Conservation (phyloP, 768 basidiomycete species). For the Leccinum arenicola region DNA sequence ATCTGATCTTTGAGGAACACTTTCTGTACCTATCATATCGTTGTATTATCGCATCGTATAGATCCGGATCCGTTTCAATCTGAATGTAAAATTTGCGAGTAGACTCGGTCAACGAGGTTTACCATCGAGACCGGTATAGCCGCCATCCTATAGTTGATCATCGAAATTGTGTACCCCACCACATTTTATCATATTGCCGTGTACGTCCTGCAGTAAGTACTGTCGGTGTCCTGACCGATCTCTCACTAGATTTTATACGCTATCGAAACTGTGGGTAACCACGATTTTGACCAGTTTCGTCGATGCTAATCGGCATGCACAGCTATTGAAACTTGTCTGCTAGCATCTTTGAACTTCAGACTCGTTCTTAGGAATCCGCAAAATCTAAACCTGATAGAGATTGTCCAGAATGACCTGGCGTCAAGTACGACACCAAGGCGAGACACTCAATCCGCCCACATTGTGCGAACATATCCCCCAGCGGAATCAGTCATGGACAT, state of each 20-base stretch:
- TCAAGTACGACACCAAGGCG: no score
- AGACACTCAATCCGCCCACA: neutral
- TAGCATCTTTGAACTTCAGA: constrained; percentile 8
- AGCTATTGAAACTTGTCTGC: constrained; percentile 13
- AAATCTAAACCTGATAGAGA: neutral
- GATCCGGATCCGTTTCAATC: no score
- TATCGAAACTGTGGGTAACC: constrained; percentile 1
- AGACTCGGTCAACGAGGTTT: no score
- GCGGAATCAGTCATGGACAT: neutral
- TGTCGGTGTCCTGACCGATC: neutral
- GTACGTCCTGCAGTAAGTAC: neutral
- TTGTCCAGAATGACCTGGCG: no score
- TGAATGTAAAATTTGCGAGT: no score
- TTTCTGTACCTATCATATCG: no score
- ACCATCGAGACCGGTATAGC: constrained; percentile 12
- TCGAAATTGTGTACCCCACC: neutral
- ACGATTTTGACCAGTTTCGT: no score
- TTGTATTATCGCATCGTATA: no score
- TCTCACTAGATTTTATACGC: no score
- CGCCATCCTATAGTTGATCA: constrained; percentile 7
- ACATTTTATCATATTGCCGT: constrained; percentile 10
- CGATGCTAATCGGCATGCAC: neutral
- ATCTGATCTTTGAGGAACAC: no score
- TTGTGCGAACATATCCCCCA: neutral
- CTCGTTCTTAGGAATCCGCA: neutral